Evolutionary conservation across 257 asterid genomes (phyloP).

Genomic region (Lithospermum erythrorhizon): DNA sequence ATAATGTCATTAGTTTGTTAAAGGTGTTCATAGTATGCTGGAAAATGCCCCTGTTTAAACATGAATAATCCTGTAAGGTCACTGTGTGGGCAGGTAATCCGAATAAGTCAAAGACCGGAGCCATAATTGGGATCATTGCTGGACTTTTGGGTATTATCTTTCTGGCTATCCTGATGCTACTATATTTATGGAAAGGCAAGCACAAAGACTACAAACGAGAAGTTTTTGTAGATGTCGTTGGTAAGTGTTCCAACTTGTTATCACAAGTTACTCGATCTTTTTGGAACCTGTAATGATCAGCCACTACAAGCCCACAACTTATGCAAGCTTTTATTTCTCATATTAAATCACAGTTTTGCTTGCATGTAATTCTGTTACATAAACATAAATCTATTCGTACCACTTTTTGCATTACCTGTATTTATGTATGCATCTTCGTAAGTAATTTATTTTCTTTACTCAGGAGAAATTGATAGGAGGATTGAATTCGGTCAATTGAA

Average conservation of each 20-base stretch:
- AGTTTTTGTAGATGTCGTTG: conserved; percentile 84
- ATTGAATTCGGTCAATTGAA: conserved; percentile 85
- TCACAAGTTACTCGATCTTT: neutral
- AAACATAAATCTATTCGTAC: neutral
- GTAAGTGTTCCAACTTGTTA: conserved; percentile 26
- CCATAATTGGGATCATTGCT: conserved; percentile 52
- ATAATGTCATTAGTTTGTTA: no score
- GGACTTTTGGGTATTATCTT: conserved; percentile 50
- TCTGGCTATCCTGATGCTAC: conserved; percentile 44
- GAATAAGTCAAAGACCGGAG: conserved; percentile 48
- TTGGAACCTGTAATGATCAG: neutral
- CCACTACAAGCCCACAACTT: neutral
- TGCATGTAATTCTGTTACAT: no score
- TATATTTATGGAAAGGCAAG: conserved; percentile 52
- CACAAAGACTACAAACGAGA: conserved; percentile 53
- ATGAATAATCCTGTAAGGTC: conserved; percentile 2
- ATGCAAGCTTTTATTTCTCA: neutral
- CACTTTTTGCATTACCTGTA: neutral
- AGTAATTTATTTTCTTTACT: neutral
- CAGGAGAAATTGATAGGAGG: conserved; percentile 89
- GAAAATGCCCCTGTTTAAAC: neutral
- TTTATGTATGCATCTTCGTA: neutral
- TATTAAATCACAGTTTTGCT: no score
- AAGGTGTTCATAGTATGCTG: no score
- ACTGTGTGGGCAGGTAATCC: conserved; percentile 42